Percentiles rank a stretch among this genome's conserved stretches.
phyloP scores from a whole-genome alignment of 345 rosid genomes.

The Gossypium turneri region DNA sequence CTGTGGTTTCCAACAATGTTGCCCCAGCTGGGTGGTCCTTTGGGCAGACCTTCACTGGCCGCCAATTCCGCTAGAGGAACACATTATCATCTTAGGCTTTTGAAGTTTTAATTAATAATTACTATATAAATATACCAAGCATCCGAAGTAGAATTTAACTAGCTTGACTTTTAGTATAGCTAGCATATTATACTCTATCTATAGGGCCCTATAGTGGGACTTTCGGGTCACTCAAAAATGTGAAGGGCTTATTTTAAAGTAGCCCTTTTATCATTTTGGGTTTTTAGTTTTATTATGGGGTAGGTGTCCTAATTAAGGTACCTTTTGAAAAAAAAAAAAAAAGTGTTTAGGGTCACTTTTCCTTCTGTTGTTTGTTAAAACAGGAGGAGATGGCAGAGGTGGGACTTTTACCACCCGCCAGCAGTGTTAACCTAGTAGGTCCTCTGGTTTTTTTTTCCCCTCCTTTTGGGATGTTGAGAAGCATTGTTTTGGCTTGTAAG shows the following conservation, averaged over 20 bases:
- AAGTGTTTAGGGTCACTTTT: constrained; percentile 11
- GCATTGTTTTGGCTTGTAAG: constrained; percentile 7
- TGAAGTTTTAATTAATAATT: neutral
- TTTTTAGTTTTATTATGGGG: neutral
- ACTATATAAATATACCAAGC: neutral
- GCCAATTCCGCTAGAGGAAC: constrained; percentile 38
- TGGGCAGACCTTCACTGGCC: constrained; percentile 69
- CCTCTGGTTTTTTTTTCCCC: neutral
- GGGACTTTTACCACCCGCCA: constrained; percentile 51
- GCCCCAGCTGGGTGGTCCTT: constrained; percentile 74
- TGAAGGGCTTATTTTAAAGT: constrained; percentile 35
- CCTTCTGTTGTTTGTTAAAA: neutral
- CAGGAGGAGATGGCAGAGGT: constrained; percentile 41
- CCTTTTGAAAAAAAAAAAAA: neutral
- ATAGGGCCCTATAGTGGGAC: constrained; percentile 8
- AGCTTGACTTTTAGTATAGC: constrained; percentile 12
- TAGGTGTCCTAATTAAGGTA: neutral
- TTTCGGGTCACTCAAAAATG: constrained; percentile 20
- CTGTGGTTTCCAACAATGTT: constrained; percentile 50
- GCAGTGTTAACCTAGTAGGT: neutral
- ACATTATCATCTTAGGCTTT: neutral
- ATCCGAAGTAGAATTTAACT: constrained; percentile 10
- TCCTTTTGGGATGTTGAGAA: neutral
- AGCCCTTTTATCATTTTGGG: constrained; percentile 30
- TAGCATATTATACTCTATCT: constrained; percentile 5